Evolutionary conservation across 345 rosid species (phyloP), one percentile per base, ranked within the genome.

Genomic region (Diplotaxis tenuifolia): DNA sequence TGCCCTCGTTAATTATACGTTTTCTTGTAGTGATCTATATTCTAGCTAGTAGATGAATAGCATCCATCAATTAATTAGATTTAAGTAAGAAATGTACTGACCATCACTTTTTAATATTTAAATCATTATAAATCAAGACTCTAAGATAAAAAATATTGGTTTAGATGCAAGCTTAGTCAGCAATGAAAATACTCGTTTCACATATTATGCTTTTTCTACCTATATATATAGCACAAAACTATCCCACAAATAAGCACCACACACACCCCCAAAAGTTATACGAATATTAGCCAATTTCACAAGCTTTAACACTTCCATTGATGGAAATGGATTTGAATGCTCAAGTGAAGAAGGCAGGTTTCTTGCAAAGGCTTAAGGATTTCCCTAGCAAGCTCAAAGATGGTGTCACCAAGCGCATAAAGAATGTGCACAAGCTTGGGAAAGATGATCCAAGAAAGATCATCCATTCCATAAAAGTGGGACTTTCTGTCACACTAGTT

Each of bases 391-490:
- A 65, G 40, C 47, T 79, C 45, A 86, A 70, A 70, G 77, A 72
- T 7, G 52, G 56, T 68, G 79, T 74, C 31, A 69, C 50, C 8
- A 62, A 69, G 12, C 25, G 58, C 34, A 72, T 79, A 8, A 79
- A 65, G 42, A 76, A 75, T 56, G 66, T 81, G 6, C 84, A 61
- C 63, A 84, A 82, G 65, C 64, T 86, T 2, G 94, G 80, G 16
- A 74, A 84, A 79, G 86, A 80, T 80, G 85, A 93, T 63, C 97
- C 98, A 21, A 85, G 98, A 80, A 70, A 89, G 73, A 68, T 90
- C 62, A 72, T 69, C 42, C 98, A 93, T 74, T 87, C 96, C 15
- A 65, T 93, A 10, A 93, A 93, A 87, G 87, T 85, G 22, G 98
- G 94, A 50, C 62, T 88, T 68, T 89, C 97, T 15, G 88, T 93